Conservation (phyloP, 2,329 filamentous ascomycete species). For the Epichloe hybrida region DNA sequence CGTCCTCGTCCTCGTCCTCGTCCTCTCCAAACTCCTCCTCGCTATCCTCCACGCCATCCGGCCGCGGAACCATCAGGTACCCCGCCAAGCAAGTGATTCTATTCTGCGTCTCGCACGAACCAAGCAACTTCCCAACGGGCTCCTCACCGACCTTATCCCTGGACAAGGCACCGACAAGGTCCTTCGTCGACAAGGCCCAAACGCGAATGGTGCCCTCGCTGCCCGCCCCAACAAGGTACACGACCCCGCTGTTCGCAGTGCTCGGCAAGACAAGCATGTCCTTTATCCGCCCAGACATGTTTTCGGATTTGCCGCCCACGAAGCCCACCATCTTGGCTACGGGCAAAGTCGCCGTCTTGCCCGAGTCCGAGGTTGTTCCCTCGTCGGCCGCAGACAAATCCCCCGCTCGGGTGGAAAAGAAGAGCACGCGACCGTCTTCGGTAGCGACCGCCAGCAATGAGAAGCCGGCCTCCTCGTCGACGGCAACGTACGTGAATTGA, state of each 20-base stretch:
- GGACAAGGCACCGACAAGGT: constrained; percentile 23
- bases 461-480: constrained; percentile 28
- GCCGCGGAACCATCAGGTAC: constrained; percentile 67
- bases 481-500: constrained; percentile 57
- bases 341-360: constrained; percentile 24
- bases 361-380: constrained; percentile 21
- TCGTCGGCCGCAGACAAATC: constrained; percentile 27
- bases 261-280: constrained; percentile 60
- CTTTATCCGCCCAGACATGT: constrained; percentile 65
- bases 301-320: constrained; percentile 59
- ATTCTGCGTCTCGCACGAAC: constrained; percentile 71
- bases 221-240: constrained; percentile 57
- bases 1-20: constrained; percentile 21
- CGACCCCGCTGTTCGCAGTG: constrained; percentile 22
- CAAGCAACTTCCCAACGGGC: constrained; percentile 52
- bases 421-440: constrained; percentile 76
- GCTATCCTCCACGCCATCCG: constrained; percentile 46
- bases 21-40: constrained; percentile 35
- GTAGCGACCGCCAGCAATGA: constrained; percentile 63
- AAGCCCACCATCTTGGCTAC: constrained; percentile 59
- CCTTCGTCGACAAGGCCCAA: constrained; percentile 46
- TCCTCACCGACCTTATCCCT: constrained; percentile 11
- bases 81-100: constrained; percentile 79
- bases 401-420: constrained; percentile 55
- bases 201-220: constrained; percentile 78